Base-by-base conservation (phyloP, 73 alveolate species). In the Symbiodinium pilosum region DNA sequence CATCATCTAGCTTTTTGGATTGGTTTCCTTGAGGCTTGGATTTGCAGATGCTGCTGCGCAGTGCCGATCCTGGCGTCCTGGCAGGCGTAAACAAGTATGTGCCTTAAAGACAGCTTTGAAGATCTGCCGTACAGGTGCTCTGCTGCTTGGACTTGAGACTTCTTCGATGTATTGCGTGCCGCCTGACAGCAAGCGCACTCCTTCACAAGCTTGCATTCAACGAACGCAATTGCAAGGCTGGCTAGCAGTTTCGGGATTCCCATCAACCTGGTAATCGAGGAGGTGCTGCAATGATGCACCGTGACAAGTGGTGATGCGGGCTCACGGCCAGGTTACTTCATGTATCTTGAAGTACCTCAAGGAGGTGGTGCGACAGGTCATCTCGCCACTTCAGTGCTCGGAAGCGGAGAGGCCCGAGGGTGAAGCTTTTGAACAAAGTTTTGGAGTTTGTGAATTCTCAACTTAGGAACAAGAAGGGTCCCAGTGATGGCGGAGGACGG, bases 201-300 rank as follows among this genome's bases (percentile, higher is more conserved):
- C 14, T 47, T 6, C 34, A 6, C 77, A 6, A 14, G 77, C 77
- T 8, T 59, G 77, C n/a, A 26, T 26, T 8, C 77, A 14, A n/a
- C n/a, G n/a, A n/a, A n/a, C n/a, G n/a, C n/a, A 4, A 4, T 20
- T 14, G 36, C 14, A 26, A 91, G 97, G 97, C 88, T 91, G 1
- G 97, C 97, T 6, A 91, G 97, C 97, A 91, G 97, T 88, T 71
- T 69, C 43, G 97, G 89, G 18, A 88, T 91, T 56, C 97, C 97
- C 36, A 81, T 43, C 43, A 71, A 43, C 52, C 54, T 91, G 89
- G 97, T 91, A 21, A 86, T 91, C 5, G 97, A 91, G 56, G 97
- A 91, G 97, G 97, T 77, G 30, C 54, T 21, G 44, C 38, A 36
- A 14, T 20, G 26, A 30, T 0, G 88, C n/a, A 18, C 39, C 39